A percentile compares a stretch with the other conserved stretches of the same genome.
phyloP scores from a whole-genome alignment of 2,329 filamentous ascomycete genomes.

The Didymosphaeria variabile region DNA sequence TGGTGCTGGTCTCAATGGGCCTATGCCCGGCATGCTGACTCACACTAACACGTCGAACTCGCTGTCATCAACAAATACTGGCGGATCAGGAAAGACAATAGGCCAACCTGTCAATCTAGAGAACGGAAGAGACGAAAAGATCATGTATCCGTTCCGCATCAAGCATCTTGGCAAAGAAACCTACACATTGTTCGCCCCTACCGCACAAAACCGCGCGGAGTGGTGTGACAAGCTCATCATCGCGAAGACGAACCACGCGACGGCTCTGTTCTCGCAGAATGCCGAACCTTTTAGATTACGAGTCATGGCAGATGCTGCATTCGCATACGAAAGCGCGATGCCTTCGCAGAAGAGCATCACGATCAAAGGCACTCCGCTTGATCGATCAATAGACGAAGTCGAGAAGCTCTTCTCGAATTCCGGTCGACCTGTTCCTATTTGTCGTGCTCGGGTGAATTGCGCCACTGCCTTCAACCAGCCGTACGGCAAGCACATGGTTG shows the following conservation, averaged over 20 bases:
- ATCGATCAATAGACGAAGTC: conserved; percentile 88
- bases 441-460: conserved; percentile 88
- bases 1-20: conserved; percentile 51
- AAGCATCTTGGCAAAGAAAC: conserved; percentile 95
- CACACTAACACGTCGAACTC: conserved; percentile 76
- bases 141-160: conserved; percentile 92
- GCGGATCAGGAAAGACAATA: conserved; percentile 62
- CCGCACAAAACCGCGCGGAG: conserved; percentile 76
- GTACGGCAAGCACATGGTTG: conserved; percentile 85
- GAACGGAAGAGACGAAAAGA: conserved; percentile 72
- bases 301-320: conserved; percentile 91
- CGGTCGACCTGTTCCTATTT: conserved; percentile 79
- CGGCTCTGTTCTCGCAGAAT: conserved; percentile 87
- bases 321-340: conserved; percentile 76
- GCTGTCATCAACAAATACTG: conserved; percentile 52
- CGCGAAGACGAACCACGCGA: conserved; percentile 92
- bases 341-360: conserved; percentile 69
- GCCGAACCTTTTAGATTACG: conserved; percentile 93
- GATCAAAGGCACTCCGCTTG: conserved; percentile 89
- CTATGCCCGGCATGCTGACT: conserved; percentile 63
- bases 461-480: conserved; percentile 86
- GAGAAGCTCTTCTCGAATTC: conserved; percentile 74
- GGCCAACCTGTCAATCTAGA: conserved; percentile 61
- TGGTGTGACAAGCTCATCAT: conserved; percentile 96
- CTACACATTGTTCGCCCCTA: conserved; percentile 88